Evolutionary conservation across 192 early-diverging fungal species (phyloP).

Genomic region (Mortierella hygrophila): DNA sequence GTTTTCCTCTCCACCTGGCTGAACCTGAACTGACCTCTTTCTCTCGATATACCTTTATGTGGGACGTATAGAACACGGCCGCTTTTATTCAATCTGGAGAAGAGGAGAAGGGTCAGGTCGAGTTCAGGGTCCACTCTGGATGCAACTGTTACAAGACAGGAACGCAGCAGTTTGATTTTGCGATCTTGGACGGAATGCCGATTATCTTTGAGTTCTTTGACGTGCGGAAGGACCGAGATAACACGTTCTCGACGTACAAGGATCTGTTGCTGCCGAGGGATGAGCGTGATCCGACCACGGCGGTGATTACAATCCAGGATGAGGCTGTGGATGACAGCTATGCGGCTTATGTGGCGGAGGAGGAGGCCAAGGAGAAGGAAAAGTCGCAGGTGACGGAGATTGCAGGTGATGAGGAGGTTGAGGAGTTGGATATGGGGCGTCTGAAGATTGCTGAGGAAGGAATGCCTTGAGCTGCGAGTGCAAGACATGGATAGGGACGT

Average conservation of each 20-base stretch:
- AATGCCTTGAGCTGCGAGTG: not conserved
- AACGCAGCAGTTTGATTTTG: conserved; percentile 19
- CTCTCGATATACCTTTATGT: not conserved
- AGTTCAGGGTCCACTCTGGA: conserved; percentile 7
- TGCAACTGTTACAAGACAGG: conserved; percentile 35
- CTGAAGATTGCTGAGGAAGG: not conserved
- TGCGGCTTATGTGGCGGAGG: not conserved
- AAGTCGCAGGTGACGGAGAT: too few relatives aligned
- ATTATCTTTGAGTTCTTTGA: conserved; percentile 26
- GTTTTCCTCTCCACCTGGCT: not conserved
- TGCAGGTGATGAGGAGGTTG: not conserved
- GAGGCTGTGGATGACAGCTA: conserved; percentile 1
- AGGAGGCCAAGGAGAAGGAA: not conserved
- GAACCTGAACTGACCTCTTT: not conserved
- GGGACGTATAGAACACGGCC: conserved; percentile 23
- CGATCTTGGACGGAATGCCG: conserved; percentile 19
- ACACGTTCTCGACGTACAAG: conserved; percentile 25
- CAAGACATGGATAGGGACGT: not conserved
- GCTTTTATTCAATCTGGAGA: conserved; percentile 24
- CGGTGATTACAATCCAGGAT: conserved; percentile 19
- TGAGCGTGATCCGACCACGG: conserved; percentile 43
- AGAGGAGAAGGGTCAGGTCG: conserved; percentile 22
- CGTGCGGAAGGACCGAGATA: conserved; percentile 24
- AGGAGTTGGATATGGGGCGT: not conserved
- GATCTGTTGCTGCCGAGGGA: conserved; percentile 6